Evolutionary conservation across 2,329 filamentous ascomycete genomes (phyloP).

Genomic region (Colletotrichum ledebouriae): DNA sequence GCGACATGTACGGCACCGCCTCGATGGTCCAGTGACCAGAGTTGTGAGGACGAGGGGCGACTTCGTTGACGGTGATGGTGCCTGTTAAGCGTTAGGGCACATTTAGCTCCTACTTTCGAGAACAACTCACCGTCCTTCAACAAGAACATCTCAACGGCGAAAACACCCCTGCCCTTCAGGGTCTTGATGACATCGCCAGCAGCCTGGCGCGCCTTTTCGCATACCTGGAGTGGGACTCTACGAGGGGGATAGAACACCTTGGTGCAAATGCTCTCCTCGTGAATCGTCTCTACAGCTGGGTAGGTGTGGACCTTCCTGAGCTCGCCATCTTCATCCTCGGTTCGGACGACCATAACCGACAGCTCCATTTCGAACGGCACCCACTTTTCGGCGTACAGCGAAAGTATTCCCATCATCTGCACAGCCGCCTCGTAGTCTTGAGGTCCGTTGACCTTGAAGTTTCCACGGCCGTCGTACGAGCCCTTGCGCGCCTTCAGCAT

Average conservation of each 20-base stretch:
- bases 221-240: slow-evolving; percentile 71
- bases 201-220: slow-evolving; percentile 77
- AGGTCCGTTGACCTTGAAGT: slow-evolving; percentile 63
- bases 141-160: slow-evolving; percentile 97
- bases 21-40: slow-evolving; percentile 97
- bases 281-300: slow-evolving; percentile 92
- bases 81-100: slow-evolving; percentile 50
- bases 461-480: slow-evolving; percentile 90
- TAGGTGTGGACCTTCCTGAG: slow-evolving; percentile 75
- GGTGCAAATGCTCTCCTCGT: slow-evolving; percentile 96
- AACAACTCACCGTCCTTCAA: slow-evolving; percentile 71
- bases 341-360: slow-evolving; percentile 95
- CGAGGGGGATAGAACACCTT: slow-evolving; percentile 89
- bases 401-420: slow-evolving; percentile 75
- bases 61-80: slow-evolving; percentile 84
- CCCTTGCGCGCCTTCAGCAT: slow-evolving; percentile 94
- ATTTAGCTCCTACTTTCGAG: background rate
- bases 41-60: slow-evolving; percentile 82
- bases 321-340: slow-evolving; percentile 73
- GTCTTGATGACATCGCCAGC: slow-evolving; percentile 83
- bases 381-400: slow-evolving; percentile 92
- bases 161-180: slow-evolving; percentile 91
- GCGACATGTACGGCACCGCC: slow-evolving; percentile 85
- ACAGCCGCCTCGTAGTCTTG: slow-evolving; percentile 73
- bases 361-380: slow-evolving; percentile 88